A percentile compares a stretch with the other conserved stretches of the same genome.
phyloP scores from a whole-genome alignment of 192 early-diverging fungal genomes.

The Backusella mclennaniae region DNA sequence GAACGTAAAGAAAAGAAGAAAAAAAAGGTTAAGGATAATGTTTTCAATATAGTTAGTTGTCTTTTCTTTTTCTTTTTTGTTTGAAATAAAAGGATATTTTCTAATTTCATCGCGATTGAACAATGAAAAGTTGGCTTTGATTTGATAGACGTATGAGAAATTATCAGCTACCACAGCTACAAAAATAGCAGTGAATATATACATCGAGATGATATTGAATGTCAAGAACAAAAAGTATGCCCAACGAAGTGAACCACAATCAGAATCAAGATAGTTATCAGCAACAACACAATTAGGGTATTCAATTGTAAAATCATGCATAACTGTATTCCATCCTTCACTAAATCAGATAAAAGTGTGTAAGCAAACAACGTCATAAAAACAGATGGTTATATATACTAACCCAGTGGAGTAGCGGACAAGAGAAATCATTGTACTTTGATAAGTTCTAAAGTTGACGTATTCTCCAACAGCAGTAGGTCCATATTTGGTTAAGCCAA shows the following conservation, averaged over 20 bases:
- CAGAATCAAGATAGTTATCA: slow-evolving; percentile 47
- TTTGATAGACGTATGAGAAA: slow-evolving; percentile 63
- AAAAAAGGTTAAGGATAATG: slow-evolving; percentile 29
- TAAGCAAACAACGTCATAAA: neutral
- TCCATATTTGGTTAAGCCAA: slow-evolving; percentile 58
- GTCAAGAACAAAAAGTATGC: slow-evolving; percentile 54
- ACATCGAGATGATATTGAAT: slow-evolving; percentile 69
- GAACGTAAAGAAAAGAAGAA: slow-evolving; percentile 31
- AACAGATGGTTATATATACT: neutral
- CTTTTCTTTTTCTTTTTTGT: neutral
- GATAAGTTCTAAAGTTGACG: slow-evolving; percentile 53
- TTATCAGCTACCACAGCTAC: slow-evolving; percentile 62
- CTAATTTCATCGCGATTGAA: slow-evolving; percentile 60
- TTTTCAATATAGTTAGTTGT: neutral
- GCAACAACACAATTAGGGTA: slow-evolving; percentile 48
- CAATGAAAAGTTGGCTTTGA: slow-evolving; percentile 54
- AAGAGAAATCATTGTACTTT: slow-evolving; percentile 45
- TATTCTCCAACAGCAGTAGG: slow-evolving; percentile 38
- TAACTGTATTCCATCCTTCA: slow-evolving; percentile 61
- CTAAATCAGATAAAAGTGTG: slow-evolving; percentile 26
- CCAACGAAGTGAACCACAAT: slow-evolving; percentile 56
- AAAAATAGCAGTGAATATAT: slow-evolving; percentile 62
- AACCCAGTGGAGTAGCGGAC: slow-evolving; percentile 57
- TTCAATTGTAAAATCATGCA: slow-evolving; percentile 60
- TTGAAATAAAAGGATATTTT: slow-evolving; percentile 44